Base-by-base conservation (phyloP, 2,329 filamentous ascomycete species). In the Calonectria pauciramosa region DNA sequence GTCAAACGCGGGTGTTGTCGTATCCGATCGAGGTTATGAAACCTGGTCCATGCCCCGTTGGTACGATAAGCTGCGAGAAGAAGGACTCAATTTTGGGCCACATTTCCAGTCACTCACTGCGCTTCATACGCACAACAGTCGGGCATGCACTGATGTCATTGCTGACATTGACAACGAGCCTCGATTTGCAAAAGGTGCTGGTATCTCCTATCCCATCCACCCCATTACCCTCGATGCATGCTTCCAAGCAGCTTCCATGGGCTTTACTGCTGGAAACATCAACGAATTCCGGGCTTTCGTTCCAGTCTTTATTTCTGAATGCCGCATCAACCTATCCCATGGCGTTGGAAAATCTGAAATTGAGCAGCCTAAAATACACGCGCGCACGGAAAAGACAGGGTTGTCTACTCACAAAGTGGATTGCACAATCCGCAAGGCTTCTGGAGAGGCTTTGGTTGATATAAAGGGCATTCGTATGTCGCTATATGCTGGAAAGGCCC, bases 71-170 rank as follows among this genome's bases (percentile, higher is more conserved):
- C 13, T 63, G 36, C 56, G 56, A 28, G 36, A 63, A 41, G 56
- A 63, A 63, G 56, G 56, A 6, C 56, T 63, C n/a, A 63, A 63
- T 23, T 63, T 63, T 63, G 56, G 56, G 14, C 23, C 56, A 3
- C 34, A 41, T 30, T 63, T 63, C 34, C 56, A 63, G 23, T 63
- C 56, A 11, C 4, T 63, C 3, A 41, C 23, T 9, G 38, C 34
- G 8, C 56, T 63, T 18, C 23, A 41, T 6, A 63, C 56, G 2
- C 56, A 63, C 34, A 63, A 30, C 34, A 63, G 56, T 23, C 34
- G 56, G 2, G 20, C 34, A 11, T 18, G 56, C 56, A 63, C 56
- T 13, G 36, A 63, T 28, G 36, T 63, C 8, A 63, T 63, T 18
- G 56, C 34, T 28, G 23, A 18, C 13, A 63, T 38, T 28, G 16